Evolutionary conservation across 2,329 filamentous ascomycete genomes (phyloP).

Genomic region (Colletotrichum sp.): DNA sequence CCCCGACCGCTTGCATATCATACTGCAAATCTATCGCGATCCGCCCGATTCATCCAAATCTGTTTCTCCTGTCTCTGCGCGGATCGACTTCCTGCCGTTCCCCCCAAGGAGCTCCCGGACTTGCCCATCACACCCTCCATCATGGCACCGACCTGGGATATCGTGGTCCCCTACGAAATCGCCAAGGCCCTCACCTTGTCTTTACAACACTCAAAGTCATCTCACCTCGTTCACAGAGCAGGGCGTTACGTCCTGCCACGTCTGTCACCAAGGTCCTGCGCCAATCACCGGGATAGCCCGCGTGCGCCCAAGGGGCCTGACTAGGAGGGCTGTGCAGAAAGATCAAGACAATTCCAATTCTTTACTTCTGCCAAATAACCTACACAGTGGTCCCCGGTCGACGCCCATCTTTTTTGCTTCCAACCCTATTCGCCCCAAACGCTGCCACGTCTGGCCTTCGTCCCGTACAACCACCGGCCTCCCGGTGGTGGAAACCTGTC

Average conservation of each 20-base stretch:
- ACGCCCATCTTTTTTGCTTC: not conserved
- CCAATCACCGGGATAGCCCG: not conserved
- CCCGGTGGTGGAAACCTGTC: not conserved
- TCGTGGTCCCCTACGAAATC: not conserved
- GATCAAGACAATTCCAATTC: constrained; percentile 2
- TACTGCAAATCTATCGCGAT: not conserved
- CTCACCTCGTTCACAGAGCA: not conserved
- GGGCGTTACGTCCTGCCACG: not conserved
- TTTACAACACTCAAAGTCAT: not conserved
- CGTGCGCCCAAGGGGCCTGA: not conserved
- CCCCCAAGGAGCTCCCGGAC: not conserved
- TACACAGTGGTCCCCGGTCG: not conserved
- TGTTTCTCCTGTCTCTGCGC: not conserved
- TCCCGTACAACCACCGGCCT: not conserved
- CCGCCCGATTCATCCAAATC: not conserved
- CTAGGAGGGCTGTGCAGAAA: not conserved
- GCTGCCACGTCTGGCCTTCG: not conserved
- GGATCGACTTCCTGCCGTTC: not conserved
- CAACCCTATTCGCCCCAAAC: constrained; percentile 16
- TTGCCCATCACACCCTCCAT: not conserved
- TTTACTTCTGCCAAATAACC: constrained; percentile 5
- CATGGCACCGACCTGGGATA: not conserved
- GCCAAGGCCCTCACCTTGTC: not conserved
- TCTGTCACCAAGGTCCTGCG: not conserved
- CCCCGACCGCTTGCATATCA: not conserved